Evolutionary conservation across 768 basidiomycete genomes (phyloP), one percentile per base, ranked within the genome.

Genomic region (Sarcodon sp.): DNA sequence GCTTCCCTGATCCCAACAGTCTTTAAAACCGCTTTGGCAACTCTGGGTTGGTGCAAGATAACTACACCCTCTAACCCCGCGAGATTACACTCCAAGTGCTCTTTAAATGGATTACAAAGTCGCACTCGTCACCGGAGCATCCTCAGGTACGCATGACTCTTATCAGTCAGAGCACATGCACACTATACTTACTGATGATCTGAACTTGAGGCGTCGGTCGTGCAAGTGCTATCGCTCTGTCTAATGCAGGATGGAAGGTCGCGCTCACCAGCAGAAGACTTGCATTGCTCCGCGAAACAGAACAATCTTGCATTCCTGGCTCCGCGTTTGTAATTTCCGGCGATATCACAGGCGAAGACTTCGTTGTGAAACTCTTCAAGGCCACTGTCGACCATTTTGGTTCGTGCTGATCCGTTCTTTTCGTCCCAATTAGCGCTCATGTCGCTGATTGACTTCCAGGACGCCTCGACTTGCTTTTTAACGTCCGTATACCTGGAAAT

Each of bases 51-150:
- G n/a, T 27, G 21, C 21, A n/a, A n/a, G n/a, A n/a, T n/a, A n/a
- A n/a, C n/a, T n/a, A n/a, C 21, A 4, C 4, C 21, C 21, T 27
- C 21, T 27, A 27, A 27, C 21, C 21, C 21, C 21, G 4, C 21
- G 3, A 27, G 21, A 27, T 27, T 27, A 27, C 21, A 27, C 4
- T 27, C 4, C 21, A 27, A 4, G 21, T 27, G 21, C 4, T 27
- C 21, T 27, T n/a, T 27, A 27, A 27, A 27, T 27, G 21, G 21
- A 27, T 27, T 27, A 8, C 35, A 77, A 80, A 38, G 84, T 92
- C 37, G 85, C 85, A 4, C 73, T 91, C 54, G 72, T 93, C 60
- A 93, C 89, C 1, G 91, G 90, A 35, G 88, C 86, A 18, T 87
- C 85, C 3, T 80, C 78, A 44, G 89, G 90, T 69, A 21, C 12